Evolutionary conservation across 805 yeast species (phyloP).

Genomic region (Saccharomycopsis selenospora): DNA sequence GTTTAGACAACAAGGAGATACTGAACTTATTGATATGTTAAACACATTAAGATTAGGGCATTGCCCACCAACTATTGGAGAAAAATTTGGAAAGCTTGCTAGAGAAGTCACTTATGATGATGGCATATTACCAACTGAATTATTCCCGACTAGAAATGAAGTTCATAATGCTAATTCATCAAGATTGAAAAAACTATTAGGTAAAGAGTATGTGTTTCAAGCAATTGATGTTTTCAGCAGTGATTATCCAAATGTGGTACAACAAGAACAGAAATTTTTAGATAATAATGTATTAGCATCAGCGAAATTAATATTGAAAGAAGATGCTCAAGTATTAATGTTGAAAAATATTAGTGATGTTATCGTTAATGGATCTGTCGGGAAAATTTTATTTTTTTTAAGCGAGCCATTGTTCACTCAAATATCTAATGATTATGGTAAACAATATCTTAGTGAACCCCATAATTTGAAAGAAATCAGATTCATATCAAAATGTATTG

Average conservation of each 20-base stretch:
- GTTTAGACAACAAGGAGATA: slow-evolving; percentile 83
- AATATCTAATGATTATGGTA: slow-evolving; percentile 24
- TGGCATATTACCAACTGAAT: slow-evolving; percentile 82
- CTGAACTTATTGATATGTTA: slow-evolving; percentile 65
- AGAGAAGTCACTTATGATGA: slow-evolving; percentile 55
- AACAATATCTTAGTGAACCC: slow-evolving; percentile 23
- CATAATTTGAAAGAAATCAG: slow-evolving; percentile 27
- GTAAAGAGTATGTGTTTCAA: slow-evolving; percentile 37
- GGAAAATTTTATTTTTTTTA: slow-evolving; percentile 47
- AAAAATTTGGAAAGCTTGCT: slow-evolving; percentile 44
- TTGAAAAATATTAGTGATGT: slow-evolving; percentile 69
- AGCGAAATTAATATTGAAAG: slow-evolving; percentile 53
- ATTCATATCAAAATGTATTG: slow-evolving; percentile 30
- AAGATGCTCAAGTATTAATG: slow-evolving; percentile 92
- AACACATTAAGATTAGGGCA: slow-evolving; percentile 75
- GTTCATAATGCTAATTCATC: slow-evolving; percentile 68
- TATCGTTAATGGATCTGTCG: slow-evolving; percentile 88
- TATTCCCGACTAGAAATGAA: slow-evolving; percentile 79
- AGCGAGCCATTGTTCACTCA: slow-evolving; percentile 25
- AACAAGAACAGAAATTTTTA: slow-evolving; percentile 30
- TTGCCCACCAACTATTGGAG: slow-evolving; percentile 42
- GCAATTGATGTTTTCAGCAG: slow-evolving; percentile 38
- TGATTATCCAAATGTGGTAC: slow-evolving; percentile 21
- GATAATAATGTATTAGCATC: slow-evolving; percentile 68
- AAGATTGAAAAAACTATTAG: slow-evolving; percentile 43